phyloP scores from a whole-genome alignment of 176 grass and related monocot species.

The Musa itinerans region DNA sequence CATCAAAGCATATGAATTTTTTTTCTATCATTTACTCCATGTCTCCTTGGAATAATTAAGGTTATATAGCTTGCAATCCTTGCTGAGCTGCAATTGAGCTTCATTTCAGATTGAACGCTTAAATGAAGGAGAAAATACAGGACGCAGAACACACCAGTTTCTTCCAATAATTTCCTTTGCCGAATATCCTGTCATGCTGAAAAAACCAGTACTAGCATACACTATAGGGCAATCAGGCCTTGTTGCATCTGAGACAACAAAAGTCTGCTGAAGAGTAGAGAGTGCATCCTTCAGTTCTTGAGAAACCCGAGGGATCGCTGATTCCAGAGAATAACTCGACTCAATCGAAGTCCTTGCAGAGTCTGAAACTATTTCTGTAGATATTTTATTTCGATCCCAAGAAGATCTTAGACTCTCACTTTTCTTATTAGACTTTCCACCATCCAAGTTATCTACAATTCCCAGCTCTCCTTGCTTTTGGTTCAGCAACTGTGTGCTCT shows the following conservation, averaged over 20 bases:
- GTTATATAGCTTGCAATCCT: background rate
- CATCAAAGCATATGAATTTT: background rate
- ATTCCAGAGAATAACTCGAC: slow-evolving; percentile 24
- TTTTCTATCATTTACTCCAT: background rate
- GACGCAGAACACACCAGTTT: slow-evolving; percentile 27
- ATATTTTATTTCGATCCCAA: slow-evolving; percentile 7
- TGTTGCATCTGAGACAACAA: slow-evolving; percentile 47
- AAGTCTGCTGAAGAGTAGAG: slow-evolving; percentile 40
- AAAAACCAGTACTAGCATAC: slow-evolving; percentile 48
- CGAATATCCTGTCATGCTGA: slow-evolving; percentile 47
- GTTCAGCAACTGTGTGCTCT: background rate
- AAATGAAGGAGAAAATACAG: background rate
- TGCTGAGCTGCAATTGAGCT: background rate
- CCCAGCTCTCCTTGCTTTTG: slow-evolving; percentile 1
- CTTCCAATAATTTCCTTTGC: slow-evolving; percentile 43
- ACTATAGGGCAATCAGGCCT: slow-evolving; percentile 45
- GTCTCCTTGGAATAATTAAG: background rate
- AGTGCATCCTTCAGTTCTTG: slow-evolving; percentile 51
- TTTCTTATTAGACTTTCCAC: background rate
- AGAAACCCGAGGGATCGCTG: slow-evolving; percentile 26
- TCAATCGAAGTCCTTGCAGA: slow-evolving; percentile 17
- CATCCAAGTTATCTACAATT: background rate
- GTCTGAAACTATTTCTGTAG: slow-evolving; percentile 19
- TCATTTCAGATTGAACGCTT: background rate
- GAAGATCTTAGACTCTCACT: slow-evolving; percentile 10